These are phyloP conservation scores for Brassica balearica DNA, from an alignment of 441 rosid genomes.

Conservation along the genomic window DNA sequence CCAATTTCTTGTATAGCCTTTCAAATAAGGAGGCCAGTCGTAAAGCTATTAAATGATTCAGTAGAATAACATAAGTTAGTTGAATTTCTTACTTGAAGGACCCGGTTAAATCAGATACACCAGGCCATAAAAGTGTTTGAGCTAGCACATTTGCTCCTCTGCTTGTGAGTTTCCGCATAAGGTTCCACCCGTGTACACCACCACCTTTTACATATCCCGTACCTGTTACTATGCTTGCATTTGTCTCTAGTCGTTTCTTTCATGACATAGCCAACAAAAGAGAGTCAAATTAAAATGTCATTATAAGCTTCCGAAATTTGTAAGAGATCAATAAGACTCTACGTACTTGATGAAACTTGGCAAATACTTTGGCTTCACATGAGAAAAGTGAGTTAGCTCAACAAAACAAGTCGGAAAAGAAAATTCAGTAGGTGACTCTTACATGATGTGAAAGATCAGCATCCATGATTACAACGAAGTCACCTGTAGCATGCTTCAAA, in stretches of 20 bases:
- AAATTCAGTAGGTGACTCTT: constrained; percentile 40
- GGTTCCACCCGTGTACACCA: constrained; percentile 98
- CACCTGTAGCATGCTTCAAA: constrained; percentile 90
- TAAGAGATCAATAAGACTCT: constrained; percentile 24
- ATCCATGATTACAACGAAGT: constrained; percentile 95
- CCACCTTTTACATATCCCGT: constrained; percentile 92
- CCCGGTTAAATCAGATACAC: constrained; percentile 96
- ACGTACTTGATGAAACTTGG: constrained; percentile 92
- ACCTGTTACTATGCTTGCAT: constrained; percentile 94
- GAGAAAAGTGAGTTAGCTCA: constrained; percentile 30
- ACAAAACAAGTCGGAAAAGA: constrained; percentile 3
- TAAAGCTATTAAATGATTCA: constrained; percentile 12
- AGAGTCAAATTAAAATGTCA: background rate
- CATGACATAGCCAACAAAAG: constrained; percentile 22
- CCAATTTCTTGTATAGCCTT: constrained; percentile 87
- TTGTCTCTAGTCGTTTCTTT: constrained; percentile 91
- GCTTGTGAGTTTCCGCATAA: constrained; percentile 96
- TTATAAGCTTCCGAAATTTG: background rate
- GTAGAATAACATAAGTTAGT: background rate
- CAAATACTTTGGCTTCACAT: constrained; percentile 94
- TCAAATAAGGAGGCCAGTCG: constrained; percentile 40
- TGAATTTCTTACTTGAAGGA: constrained; percentile 72
- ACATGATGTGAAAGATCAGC: constrained; percentile 99
- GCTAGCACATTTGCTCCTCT: constrained; percentile 99
- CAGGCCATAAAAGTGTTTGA: constrained; percentile 96